phyloP scores from a whole-genome alignment of 108 stramenopile genomes.

The Asterionellopsis glacialis region DNA sequence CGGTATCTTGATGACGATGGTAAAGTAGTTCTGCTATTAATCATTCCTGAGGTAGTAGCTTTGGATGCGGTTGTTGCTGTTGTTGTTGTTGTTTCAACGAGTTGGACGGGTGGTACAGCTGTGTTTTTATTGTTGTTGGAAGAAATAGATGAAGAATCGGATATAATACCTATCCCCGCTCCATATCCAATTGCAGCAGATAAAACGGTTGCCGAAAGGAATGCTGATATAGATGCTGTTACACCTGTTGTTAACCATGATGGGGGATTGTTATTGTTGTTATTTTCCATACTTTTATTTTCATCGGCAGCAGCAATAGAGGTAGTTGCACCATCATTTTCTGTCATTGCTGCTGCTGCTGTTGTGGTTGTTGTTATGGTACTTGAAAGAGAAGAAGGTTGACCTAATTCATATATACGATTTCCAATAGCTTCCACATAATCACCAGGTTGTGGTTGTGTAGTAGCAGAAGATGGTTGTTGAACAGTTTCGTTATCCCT shows the following conservation, averaged over 20 bases:
- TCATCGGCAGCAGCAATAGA: no score
- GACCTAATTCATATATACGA: slow-evolving; percentile 25
- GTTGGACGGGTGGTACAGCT: background rate
- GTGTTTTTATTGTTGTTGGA: no score
- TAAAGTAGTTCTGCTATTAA: no score
- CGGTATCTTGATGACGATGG: no score
- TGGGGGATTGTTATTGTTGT: no score
- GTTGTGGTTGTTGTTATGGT: background rate
- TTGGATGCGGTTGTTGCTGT: no score
- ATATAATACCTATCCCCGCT: slow-evolving; percentile 15
- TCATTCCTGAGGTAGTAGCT: no score
- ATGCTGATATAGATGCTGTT: slow-evolving; percentile 15
- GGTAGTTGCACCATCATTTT: slow-evolving; percentile 6
- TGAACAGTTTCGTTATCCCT: slow-evolving; percentile 5
- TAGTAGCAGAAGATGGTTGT: slow-evolving; percentile 1
- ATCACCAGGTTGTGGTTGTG: slow-evolving; percentile 11
- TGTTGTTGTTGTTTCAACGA: background rate
- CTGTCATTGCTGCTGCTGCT: no score
- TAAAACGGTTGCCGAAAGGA: slow-evolving; percentile 15
- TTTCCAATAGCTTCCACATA: slow-evolving; percentile 25
- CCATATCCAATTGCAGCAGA: slow-evolving; percentile 30
- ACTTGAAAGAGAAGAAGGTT: slow-evolving; percentile 3
- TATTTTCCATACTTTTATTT: no score
- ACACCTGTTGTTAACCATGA: background rate
- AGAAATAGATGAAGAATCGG: background rate